Conservation (phyloP, 192 early-diverging fungal genomes). For the Haplosporangium gracile region DNA sequence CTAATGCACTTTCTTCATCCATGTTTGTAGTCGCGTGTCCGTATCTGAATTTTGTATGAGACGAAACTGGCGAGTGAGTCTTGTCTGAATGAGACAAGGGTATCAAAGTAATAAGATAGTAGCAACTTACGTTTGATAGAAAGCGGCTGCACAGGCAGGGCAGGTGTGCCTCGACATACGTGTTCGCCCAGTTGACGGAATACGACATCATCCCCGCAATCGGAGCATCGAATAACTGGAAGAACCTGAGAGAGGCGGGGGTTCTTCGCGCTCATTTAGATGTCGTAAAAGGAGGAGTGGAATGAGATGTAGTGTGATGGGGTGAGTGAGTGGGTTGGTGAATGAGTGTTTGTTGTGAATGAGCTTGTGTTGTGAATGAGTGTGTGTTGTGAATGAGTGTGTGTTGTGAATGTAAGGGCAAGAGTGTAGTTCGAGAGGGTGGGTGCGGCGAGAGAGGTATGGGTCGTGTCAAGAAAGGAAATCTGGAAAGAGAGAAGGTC, state of each 20-base stretch:
- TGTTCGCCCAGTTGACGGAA: conserved; percentile 65
- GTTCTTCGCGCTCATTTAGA: conserved; percentile 28
- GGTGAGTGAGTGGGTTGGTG: not conserved
- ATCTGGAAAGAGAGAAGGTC: not conserved
- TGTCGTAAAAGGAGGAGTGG: not conserved
- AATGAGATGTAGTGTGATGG: not conserved
- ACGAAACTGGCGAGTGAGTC: not conserved
- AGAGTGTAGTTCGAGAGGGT: not conserved
- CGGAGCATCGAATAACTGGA: conserved; percentile 66
- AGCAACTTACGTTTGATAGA: conserved; percentile 25
- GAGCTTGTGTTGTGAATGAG: too few relatives aligned
- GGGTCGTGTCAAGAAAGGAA: not conserved
- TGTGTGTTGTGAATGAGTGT: not conserved
- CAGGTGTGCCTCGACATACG: conserved; percentile 61
- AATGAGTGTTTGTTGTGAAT: too few relatives aligned
- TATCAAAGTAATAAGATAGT: not conserved
- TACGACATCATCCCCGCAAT: conserved; percentile 68
- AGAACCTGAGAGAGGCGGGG: conserved; percentile 68
- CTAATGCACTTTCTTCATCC: not conserved
- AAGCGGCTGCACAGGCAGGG: conserved; percentile 56
- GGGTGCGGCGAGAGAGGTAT: not conserved
- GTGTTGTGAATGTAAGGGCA: not conserved
- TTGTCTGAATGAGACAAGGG: not conserved
- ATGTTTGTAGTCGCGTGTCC: not conserved
- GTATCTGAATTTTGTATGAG: not conserved